Percentiles rank a stretch among this genome's conserved stretches.
phyloP scores from a whole-genome alignment of 805 yeast genomes.

The Pachysolen tannophilus region DNA sequence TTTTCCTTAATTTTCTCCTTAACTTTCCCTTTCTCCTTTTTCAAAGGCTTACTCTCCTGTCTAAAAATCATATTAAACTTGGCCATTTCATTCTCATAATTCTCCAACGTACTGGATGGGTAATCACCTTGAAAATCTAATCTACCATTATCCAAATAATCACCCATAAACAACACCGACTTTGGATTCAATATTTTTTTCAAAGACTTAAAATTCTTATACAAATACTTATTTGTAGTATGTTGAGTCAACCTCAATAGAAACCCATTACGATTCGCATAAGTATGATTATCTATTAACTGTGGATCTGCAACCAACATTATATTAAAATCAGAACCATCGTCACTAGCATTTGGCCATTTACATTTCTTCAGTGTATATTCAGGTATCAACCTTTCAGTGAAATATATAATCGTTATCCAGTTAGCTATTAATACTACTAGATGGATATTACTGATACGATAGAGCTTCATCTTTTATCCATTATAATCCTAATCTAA shows the following conservation, averaged over 20 bases:
- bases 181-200: conserved; percentile 63
- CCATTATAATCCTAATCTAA: background rate
- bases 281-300: conserved; percentile 78
- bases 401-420: conserved; percentile 3
- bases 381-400: conserved; percentile 5
- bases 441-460: conserved; percentile 11
- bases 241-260: conserved; percentile 47
- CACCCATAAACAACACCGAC: conserved; percentile 76
- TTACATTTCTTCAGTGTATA: conserved; percentile 1
- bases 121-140: conserved; percentile 54
- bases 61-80: conserved; percentile 67
- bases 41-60: conserved; percentile 37
- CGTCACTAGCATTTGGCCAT: conserved; percentile 19
- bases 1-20: background rate
- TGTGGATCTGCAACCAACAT: conserved; percentile 89
- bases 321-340: conserved; percentile 1
- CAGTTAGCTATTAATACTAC: conserved; percentile 12
- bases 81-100: conserved; percentile 54
- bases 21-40: too few relatives aligned
- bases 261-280: conserved; percentile 57
- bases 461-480: conserved; percentile 8
- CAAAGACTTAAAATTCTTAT: conserved; percentile 61
- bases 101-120: conserved; percentile 26
- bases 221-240: conserved; percentile 71
- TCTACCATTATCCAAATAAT: conserved; percentile 90